Percentiles rank a stretch among this genome's conserved stretches.
phyloP scores from a whole-genome alignment of 2,329 filamentous ascomycete genomes.

The Aspergillus ochraceoroseus region DNA sequence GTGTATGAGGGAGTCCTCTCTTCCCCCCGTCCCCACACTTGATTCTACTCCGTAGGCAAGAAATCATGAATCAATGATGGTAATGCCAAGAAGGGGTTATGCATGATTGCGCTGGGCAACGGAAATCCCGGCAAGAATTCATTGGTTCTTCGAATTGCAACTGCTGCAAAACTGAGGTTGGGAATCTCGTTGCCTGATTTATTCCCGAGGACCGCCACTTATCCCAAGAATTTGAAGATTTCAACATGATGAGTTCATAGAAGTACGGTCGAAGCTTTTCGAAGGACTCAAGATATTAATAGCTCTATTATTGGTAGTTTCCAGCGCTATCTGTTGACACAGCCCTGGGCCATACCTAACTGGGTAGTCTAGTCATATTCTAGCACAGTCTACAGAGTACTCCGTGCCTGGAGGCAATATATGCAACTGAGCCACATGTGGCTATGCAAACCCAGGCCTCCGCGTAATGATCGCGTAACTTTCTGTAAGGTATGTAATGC shows the following conservation, averaged over 20 bases:
- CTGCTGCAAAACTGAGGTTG: too few species aligned
- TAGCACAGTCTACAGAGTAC: too few species aligned
- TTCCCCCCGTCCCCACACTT: too few species aligned
- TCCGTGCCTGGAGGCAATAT: not conserved
- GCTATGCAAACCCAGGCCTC: constrained; percentile 2
- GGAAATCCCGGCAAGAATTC: constrained; percentile 2
- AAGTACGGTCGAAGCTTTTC: constrained; percentile 5
- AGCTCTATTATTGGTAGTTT: not conserved
- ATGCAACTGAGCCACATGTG: constrained; percentile 4
- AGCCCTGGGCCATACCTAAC: too few species aligned
- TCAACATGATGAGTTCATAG: not conserved
- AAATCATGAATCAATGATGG: too few species aligned
- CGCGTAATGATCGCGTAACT: constrained; percentile 1
- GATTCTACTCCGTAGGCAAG: too few species aligned
- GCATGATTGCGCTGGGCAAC: too few species aligned
- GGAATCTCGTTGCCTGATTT: constrained; percentile 8
- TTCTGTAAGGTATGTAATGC: too few species aligned
- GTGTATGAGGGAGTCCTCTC: too few species aligned
- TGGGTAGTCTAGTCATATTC: too few species aligned
- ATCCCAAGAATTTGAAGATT: constrained; percentile 2
- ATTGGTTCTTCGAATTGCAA: not conserved
- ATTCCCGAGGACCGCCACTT: not conserved
- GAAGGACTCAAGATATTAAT: constrained; percentile 5
- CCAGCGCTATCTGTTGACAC: not conserved
- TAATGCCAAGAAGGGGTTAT: too few species aligned